Evolutionary conservation across 108 stramenopile species (phyloP), one percentile per base, ranked within the genome.

Genomic region (Discostella pseudostelligera): DNA sequence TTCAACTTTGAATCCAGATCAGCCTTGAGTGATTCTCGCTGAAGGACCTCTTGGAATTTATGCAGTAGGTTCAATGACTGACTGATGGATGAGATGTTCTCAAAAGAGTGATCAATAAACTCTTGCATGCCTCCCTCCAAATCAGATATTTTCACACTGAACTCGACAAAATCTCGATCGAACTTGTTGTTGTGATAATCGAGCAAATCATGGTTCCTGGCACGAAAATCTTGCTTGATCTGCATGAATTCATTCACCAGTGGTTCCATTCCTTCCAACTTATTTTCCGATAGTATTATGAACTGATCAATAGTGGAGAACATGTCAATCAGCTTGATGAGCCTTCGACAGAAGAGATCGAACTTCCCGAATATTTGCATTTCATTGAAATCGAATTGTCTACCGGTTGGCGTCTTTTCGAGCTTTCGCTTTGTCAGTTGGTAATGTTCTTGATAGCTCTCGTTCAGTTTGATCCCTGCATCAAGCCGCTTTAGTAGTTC

Each of bases 291-390:
- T 21, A 96, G 78, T 12, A 74, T 55, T 9, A 69, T 84, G 78
- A 94, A 94, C 66, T 96, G 91, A 48, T 93, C 86, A 32, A 93
- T 86, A 11, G 95, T 96, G 54, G 77, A 73, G 71, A 93, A 94
- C 88, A 96, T 84, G 67, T 94, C 92, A 53, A 94, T 94, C 60
- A 96, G 81, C 76, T 96, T 96, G 62, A 88, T 81, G 35, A 93
- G 74, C 49, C 95, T 74, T n/a, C 93, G 77, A 78, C 91, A 89
- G 56, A 96, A 96, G 40, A 94, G 77, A 58, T 96, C 91, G 43
- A 96, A 93, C 56, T 91, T 90, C 29, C 93, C 93, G 65, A 94
- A 91, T 50, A 95, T 90, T 65, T 91, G 85, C 72, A 84, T 87
- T 56, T 94, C 90, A 51, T 86, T 81, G 40, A 92, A 94, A 75